Evolutionary conservation across 2,329 filamentous ascomycete genomes (phyloP).

Genomic region (Boeremia lycopersici): DNA sequence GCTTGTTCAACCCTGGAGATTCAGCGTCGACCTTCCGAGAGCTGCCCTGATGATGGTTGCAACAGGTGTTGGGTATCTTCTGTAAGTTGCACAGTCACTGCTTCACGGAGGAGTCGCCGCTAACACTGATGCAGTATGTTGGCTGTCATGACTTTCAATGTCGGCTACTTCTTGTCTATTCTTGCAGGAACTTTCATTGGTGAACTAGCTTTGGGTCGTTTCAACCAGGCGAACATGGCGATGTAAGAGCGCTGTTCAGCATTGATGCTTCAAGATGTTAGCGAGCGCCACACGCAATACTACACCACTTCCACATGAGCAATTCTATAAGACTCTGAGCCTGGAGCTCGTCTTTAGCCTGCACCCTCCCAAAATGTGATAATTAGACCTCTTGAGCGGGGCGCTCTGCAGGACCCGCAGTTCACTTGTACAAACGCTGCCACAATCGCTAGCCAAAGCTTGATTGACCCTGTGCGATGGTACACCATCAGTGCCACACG

Average conservation of each 20-base stretch:
- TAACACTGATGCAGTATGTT: slow-evolving; percentile 70
- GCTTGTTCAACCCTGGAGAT: slow-evolving; percentile 72
- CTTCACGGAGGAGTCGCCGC: slow-evolving; percentile 4
- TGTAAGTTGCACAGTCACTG: slow-evolving; percentile 65
- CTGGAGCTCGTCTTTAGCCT: slow-evolving; percentile 1
- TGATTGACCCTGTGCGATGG: slow-evolving; percentile 8
- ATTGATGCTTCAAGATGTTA: background rate
- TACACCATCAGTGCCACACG: background rate
- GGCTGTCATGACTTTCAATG: slow-evolving; percentile 87
- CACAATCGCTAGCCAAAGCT: slow-evolving; percentile 31
- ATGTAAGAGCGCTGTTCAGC: slow-evolving; percentile 26
- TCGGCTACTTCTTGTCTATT: slow-evolving; percentile 84
- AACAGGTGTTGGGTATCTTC: slow-evolving; percentile 79
- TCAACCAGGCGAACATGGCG: slow-evolving; percentile 46
- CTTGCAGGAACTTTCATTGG: slow-evolving; percentile 82
- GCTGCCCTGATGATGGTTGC: slow-evolving; percentile 73
- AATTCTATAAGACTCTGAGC: background rate
- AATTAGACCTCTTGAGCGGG: background rate
- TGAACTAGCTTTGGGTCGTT: slow-evolving; percentile 79
- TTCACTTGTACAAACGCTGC: slow-evolving; percentile 12
- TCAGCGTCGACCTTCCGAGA: slow-evolving; percentile 78
- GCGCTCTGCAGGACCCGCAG: background rate
- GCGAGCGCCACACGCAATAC: background rate
- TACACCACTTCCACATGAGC: background rate
- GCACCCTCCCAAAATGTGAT: background rate